These are phyloP conservation scores for Amanita pallidorosea DNA, from an alignment of 768 basidiomycete genomes.

Conservation along the genomic window DNA sequence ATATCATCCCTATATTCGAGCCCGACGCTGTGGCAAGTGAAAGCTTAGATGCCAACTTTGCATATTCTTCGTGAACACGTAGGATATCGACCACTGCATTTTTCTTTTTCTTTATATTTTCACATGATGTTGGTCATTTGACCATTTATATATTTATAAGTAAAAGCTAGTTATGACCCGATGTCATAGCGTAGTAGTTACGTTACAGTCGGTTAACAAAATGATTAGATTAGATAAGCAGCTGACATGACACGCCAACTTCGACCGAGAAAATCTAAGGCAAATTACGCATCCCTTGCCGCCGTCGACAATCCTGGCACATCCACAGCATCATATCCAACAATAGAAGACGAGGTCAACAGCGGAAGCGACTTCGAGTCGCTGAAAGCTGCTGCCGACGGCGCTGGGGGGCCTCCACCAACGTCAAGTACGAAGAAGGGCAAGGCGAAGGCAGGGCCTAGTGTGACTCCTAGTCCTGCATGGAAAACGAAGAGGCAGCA, in stretches of 20 bases:
- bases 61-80: background rate
- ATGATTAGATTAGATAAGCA: background rate
- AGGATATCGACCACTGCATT: too few species aligned
- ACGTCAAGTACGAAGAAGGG: background rate
- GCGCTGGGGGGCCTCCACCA: background rate
- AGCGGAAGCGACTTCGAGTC: background rate
- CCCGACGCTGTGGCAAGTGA: background rate
- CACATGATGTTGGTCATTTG: too few species aligned
- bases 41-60: background rate
- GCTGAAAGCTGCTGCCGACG: background rate
- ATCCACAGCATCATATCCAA: background rate
- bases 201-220: too few species aligned
- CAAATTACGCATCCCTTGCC: background rate
- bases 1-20: background rate
- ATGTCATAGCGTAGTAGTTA: too few species aligned
- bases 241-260: background rate
- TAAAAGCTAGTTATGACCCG: background rate
- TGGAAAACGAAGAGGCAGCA: conserved; percentile 36
- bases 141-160: background rate
- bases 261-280: conserved; percentile 10
- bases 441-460: background rate
- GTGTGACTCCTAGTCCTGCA: conserved; percentile 11
- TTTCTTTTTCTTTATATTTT: too few species aligned
- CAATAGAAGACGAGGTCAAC: background rate
- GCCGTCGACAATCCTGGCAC: background rate